phyloP scores from a whole-genome alignment of 2,329 filamentous ascomycete species.

The Aureobasidium sp. region DNA sequence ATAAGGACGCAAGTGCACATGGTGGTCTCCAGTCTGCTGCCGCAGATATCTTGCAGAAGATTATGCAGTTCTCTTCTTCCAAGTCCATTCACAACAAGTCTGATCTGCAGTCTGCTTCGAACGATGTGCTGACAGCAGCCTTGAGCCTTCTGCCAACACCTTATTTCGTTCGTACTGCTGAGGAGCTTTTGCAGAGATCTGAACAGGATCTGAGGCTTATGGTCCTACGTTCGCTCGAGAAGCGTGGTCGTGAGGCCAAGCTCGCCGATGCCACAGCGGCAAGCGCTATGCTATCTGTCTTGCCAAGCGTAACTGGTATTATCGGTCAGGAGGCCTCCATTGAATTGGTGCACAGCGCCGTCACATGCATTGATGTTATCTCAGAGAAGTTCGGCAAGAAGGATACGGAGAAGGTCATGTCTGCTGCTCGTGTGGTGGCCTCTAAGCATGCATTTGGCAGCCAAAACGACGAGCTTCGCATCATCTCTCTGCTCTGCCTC shows the following conservation, averaged over 20 bases:
- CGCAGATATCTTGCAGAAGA: slow-evolving; percentile 32
- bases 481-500: slow-evolving; percentile 82
- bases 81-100: not conserved
- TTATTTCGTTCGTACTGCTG: slow-evolving; percentile 84
- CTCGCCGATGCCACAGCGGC: slow-evolving; percentile 63
- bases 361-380: slow-evolving; percentile 87
- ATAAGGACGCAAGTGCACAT: slow-evolving; percentile 2
- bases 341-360: slow-evolving; percentile 73
- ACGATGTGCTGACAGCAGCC: slow-evolving; percentile 69
- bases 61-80: slow-evolving; percentile 15
- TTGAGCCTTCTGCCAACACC: slow-evolving; percentile 76
- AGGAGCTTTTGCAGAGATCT: slow-evolving; percentile 69
- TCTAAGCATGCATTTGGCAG: slow-evolving; percentile 70
- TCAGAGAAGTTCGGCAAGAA: slow-evolving; percentile 94
- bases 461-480: slow-evolving; percentile 62
- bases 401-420: slow-evolving; percentile 67
- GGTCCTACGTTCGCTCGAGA: slow-evolving; percentile 72
- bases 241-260: slow-evolving; percentile 67
- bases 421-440: slow-evolving; percentile 69
- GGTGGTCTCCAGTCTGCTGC: slow-evolving; percentile 29
- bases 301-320: slow-evolving; percentile 70
- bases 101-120: slow-evolving; percentile 37
- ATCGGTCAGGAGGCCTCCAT: slow-evolving; percentile 66
- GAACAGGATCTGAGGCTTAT: slow-evolving; percentile 68
- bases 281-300: slow-evolving; percentile 65